Base-by-base conservation (phyloP, 306 rosid species). In the Oxytropis ochrocephala region DNA sequence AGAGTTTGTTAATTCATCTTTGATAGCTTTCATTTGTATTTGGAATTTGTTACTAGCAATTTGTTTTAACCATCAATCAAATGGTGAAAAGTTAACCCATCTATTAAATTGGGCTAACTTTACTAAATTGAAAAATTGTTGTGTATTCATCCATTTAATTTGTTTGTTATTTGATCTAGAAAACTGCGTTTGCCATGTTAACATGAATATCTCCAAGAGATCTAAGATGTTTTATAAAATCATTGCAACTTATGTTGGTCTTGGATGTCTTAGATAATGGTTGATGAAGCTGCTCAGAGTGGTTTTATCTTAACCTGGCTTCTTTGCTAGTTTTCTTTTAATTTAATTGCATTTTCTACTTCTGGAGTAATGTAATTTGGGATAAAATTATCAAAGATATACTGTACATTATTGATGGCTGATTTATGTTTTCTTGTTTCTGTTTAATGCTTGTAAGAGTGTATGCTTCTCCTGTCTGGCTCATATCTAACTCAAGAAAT, bases 201-300 rank as follows among this genome's bases (percentile, higher is more conserved):
- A n/a, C n/a, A n/a, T n/a, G n/a, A n/a, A 39, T 39, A 8, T 42
- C 16, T 12, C 38, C 19, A 9, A 10, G 38, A 64, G 48, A 17
- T 63, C 48, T 50, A 13, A 43, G 69, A 64, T 70, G 42, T 35
- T 75, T 39, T 47, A 52, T 70, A 39, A 63, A 75, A 55, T 35
- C 69, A 8, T 35, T 35, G 16, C 56, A 53, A 58, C 53, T 55
- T 44, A 55, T n/a, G 11, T 46, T 49, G 43, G 43, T 50, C 64
- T 36, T 52, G n/a, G 60, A 44, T 48, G 69, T 52, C 46, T 59
- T 72, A n/a, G 59, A 66, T 38, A 21, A 43, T 63, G 43, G 46
- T 42, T 47, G 69, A 52, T 53, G 35, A 56, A 5, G 7, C 38
- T 54, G 21, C 51, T 64, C 39, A n/a, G 46, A n/a, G 29, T 35